Evolutionary conservation across 1,139 yeast species (phyloP).

Genomic region (Candida sp.): DNA sequence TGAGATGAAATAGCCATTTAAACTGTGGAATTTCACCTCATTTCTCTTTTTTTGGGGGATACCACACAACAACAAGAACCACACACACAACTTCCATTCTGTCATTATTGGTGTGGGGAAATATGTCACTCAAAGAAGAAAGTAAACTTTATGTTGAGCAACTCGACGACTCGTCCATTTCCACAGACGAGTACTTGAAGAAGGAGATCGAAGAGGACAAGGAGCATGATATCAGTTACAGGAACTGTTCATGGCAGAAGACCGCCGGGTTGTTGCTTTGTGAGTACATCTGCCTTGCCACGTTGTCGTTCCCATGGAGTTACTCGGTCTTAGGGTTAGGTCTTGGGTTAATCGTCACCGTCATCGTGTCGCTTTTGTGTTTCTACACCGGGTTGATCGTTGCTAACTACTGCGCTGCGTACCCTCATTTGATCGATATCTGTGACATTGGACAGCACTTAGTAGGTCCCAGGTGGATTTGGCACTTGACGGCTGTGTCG

Average conservation of each 20-base stretch:
- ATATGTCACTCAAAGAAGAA: background rate
- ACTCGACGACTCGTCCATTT: constrained; percentile 5
- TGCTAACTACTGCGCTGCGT: constrained; percentile 56
- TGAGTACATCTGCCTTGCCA: constrained; percentile 65
- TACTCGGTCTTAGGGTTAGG: constrained; percentile 62
- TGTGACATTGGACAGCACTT: constrained; percentile 65
- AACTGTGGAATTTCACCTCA: background rate
- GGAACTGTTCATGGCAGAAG: constrained; percentile 60
- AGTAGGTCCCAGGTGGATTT: constrained; percentile 55
- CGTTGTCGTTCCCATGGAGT: constrained; percentile 69
- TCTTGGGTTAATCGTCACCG: constrained; percentile 60
- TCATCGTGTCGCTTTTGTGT: constrained; percentile 52
- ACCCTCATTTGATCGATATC: constrained; percentile 55
- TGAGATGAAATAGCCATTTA: background rate
- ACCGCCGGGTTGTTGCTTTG: constrained; percentile 62
- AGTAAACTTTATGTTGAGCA: background rate
- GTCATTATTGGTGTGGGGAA: too few relatives aligned
- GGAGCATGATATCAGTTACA: constrained; percentile 41
- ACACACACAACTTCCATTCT: too few relatives aligned
- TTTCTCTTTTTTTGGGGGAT: background rate
- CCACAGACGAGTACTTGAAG: constrained; percentile 13
- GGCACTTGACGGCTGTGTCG: constrained; percentile 61
- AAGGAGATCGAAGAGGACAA: constrained; percentile 14
- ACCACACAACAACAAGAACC: background rate
- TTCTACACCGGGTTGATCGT: constrained; percentile 59